Percentiles rank a stretch among this genome's conserved stretches.
phyloP scores from a whole-genome alignment of 176 grass and related monocot species.

The Phoenix roebelenii region DNA sequence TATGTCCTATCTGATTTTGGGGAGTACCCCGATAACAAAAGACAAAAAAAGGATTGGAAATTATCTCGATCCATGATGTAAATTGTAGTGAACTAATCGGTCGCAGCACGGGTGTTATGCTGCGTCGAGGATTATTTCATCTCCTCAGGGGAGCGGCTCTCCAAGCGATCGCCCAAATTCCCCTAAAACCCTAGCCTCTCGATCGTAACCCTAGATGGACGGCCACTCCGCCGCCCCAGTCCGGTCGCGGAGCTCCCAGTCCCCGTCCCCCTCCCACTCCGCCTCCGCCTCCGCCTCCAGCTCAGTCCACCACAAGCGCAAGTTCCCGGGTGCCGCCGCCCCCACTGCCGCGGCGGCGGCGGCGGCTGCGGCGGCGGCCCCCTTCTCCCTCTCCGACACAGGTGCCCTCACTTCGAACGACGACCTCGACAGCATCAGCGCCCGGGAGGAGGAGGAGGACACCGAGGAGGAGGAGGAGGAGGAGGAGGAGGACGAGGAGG shows the following conservation, averaged over 20 bases:
- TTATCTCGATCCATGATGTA: too few species aligned
- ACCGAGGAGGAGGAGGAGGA: constrained; percentile 17
- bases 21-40: too few species aligned
- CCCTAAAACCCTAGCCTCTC: constrained; percentile 28
- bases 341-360: not conserved
- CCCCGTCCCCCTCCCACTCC: constrained; percentile 74
- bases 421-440: constrained; percentile 38
- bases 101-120: too few species aligned
- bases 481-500: constrained; percentile 15
- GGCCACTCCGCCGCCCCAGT: constrained; percentile 36
- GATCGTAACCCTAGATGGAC: constrained; percentile 41
- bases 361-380: not conserved
- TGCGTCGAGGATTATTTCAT: too few species aligned
- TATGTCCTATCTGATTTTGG: too few species aligned
- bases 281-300: constrained; percentile 70
- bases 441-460: constrained; percentile 40
- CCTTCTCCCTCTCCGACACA: constrained; percentile 59
- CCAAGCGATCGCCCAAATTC: too few species aligned
- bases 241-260: constrained; percentile 32
- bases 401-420: constrained; percentile 50
- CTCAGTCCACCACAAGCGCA: constrained; percentile 74
- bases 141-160: too few species aligned
- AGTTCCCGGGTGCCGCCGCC: constrained; percentile 35
- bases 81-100: too few species aligned
- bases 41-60: too few species aligned